These are phyloP conservation scores for Eucalyptus viminalis DNA, from an alignment of 345 rosid species.

Conservation along the genomic window DNA sequence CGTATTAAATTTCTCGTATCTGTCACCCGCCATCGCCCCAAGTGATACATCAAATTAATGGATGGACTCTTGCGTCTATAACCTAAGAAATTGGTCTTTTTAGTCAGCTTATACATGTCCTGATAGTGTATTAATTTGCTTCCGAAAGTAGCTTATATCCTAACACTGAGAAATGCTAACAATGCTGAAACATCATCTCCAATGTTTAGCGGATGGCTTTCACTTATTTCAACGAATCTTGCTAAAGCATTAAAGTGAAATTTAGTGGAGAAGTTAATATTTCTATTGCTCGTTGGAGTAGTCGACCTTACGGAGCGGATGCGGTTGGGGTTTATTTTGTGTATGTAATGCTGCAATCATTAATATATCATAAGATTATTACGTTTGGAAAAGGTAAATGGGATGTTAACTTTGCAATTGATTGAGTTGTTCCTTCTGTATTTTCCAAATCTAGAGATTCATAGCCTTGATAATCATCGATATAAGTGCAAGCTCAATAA, in stretches of 20 bases:
- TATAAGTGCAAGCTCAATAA: no score
- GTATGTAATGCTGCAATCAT: neutral
- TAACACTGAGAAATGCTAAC: neutral
- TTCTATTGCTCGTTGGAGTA: neutral
- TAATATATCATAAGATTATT: neutral
- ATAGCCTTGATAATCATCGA: no score
- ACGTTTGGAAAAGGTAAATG: no score
- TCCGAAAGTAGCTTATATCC: neutral
- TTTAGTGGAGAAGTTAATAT: neutral
- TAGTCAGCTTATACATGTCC: neutral
- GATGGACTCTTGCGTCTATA: neutral
- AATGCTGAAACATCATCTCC: neutral
- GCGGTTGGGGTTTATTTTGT: neutral
- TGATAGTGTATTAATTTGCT: neutral
- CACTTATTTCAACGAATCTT: neutral
- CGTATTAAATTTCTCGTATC: no score
- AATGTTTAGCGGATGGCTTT: neutral
- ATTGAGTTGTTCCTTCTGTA: no score
- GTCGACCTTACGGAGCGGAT: neutral
- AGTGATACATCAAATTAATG: no score
- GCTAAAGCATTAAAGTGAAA: neutral
- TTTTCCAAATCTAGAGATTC: no score
- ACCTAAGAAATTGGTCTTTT: neutral
- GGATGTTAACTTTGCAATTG: no score
- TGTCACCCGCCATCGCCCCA: no score